Evolutionary conservation across 1,284 basidiomycete species (phyloP).

Genomic region (Erythrobasidium hasegawianum): DNA sequence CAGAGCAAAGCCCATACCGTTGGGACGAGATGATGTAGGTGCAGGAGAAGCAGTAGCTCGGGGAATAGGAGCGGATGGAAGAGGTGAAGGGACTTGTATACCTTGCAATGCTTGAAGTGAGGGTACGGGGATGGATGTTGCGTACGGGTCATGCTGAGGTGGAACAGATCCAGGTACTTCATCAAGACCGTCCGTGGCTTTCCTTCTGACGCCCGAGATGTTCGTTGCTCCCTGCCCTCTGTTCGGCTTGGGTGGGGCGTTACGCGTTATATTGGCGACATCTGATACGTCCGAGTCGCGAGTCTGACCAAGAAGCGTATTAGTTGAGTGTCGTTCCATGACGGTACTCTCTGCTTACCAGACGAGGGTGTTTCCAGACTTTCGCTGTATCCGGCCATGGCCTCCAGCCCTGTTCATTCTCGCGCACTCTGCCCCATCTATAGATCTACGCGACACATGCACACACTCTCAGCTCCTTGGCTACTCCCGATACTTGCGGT

Average conservation of each 20-base stretch:
- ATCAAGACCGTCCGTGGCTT: not conserved
- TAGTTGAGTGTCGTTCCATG: not conserved
- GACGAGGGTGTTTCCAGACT: slow-evolving; percentile 29
- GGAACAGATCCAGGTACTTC: not conserved
- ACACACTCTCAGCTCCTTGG: too few relatives aligned
- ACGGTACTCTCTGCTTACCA: too few relatives aligned
- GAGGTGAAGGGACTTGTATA: too few relatives aligned
- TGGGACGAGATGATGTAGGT: too few relatives aligned
- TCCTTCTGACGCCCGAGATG: not conserved
- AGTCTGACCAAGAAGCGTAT: slow-evolving; percentile 3
- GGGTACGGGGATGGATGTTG: too few relatives aligned
- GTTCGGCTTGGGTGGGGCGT: slow-evolving; percentile 33
- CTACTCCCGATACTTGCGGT: too few relatives aligned
- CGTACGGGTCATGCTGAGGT: too few relatives aligned
- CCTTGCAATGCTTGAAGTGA: too few relatives aligned
- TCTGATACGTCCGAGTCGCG: slow-evolving; percentile 15
- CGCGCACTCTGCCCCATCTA: slow-evolving; percentile 26
- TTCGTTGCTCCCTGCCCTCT: slow-evolving; percentile 3
- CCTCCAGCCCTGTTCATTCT: slow-evolving; percentile 12
- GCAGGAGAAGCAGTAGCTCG: too few relatives aligned
- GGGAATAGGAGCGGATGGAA: too few relatives aligned
- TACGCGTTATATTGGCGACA: slow-evolving; percentile 29
- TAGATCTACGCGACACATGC: slow-evolving; percentile 11
- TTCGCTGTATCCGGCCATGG: slow-evolving; percentile 26
- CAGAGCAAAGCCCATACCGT: too few relatives aligned